These are phyloP conservation scores for Solanum okadae DNA, from an alignment of 257 asterid genomes.

Conservation along the genomic window DNA sequence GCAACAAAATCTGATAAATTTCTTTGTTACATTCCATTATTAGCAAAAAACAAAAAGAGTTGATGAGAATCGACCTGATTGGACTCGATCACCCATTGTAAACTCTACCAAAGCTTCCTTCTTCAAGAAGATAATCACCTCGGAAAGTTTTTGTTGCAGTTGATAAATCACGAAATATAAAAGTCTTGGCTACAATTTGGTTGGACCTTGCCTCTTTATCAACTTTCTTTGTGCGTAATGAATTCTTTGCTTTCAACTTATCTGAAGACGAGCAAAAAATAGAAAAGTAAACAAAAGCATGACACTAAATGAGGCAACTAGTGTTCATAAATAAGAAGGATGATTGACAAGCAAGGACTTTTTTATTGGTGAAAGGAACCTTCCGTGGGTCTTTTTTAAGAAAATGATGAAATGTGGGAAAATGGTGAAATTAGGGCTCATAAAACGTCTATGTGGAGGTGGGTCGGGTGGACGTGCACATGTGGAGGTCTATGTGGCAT, in stretches of 20 bases:
- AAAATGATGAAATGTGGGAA: background rate
- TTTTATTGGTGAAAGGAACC: background rate
- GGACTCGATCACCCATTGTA: conserved; percentile 71
- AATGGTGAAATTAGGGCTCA: background rate
- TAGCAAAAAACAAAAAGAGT: background rate
- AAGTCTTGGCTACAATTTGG: conserved; percentile 70
- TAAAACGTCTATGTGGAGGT: background rate
- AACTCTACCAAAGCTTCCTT: conserved; percentile 92
- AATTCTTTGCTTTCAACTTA: conserved; percentile 21
- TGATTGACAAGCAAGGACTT: background rate
- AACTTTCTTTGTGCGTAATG: conserved; percentile 5
- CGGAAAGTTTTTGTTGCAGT: conserved; percentile 63
- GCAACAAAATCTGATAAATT: background rate
- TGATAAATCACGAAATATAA: conserved; percentile 65
- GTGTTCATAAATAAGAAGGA: background rate
- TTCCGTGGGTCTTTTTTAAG: background rate
- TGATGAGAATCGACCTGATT: conserved; percentile 32
- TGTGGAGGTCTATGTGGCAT: background rate
- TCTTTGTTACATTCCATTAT: background rate
- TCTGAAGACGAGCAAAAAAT: conserved; percentile 9
- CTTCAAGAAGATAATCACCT: conserved; percentile 61
- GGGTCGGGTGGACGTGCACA: background rate
- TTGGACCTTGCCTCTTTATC: conserved; percentile 38
- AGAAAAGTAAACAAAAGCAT: background rate
- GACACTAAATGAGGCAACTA: background rate